Evolutionary conservation across 148 eudicot genomes (phyloP).

Genomic region (Arctostaphylos glauca): DNA sequence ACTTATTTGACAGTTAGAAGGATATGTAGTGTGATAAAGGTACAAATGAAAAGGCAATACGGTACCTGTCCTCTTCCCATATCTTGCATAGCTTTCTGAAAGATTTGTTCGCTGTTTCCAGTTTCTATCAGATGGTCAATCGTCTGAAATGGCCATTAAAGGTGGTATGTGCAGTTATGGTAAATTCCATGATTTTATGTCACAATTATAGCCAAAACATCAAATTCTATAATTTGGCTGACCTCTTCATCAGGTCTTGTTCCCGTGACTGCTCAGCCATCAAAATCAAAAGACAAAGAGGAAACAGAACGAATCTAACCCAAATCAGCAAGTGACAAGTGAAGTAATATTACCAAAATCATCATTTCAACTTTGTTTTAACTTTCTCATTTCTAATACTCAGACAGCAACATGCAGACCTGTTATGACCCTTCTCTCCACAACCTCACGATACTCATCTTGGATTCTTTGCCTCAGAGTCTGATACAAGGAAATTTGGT

Average conservation of each 20-base stretch:
- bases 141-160: constrained; percentile 28
- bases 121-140: constrained; percentile 59
- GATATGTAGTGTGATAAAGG: not conserved
- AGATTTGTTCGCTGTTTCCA: constrained; percentile 58
- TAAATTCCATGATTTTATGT: not conserved
- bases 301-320: not conserved
- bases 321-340: not conserved
- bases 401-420: constrained; percentile 23
- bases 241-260: constrained; percentile 61
- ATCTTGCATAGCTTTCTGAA: constrained; percentile 54
- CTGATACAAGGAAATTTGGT: constrained; percentile 24
- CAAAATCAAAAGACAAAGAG: constrained; percentile 2
- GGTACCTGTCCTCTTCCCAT: constrained; percentile 57
- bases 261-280: constrained; percentile 44
- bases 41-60: constrained; percentile 4
- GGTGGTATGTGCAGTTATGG: not conserved
- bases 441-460: constrained; percentile 61
- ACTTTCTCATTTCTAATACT: not conserved
- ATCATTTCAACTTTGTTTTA: not conserved
- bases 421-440: constrained; percentile 61
- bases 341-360: not conserved
- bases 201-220: not conserved
- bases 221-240: constrained; percentile 5
- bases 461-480: constrained; percentile 49
- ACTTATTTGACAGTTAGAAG: not conserved